Conservation (phyloP, 257 asterid species). For the Solanum phureja region DNA sequence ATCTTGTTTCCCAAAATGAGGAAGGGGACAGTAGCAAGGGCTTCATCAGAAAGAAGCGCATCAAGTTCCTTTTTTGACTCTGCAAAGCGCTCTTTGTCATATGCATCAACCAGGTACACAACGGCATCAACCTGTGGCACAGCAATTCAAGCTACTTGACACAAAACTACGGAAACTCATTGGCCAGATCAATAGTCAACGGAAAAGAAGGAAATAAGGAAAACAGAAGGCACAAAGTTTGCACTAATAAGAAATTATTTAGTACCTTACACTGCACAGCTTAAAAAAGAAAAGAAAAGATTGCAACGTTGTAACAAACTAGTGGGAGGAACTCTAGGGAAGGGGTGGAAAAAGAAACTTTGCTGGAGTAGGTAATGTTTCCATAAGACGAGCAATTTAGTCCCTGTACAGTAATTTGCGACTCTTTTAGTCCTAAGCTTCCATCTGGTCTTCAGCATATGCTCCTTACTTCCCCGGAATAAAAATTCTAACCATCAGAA, state of each 20-base stretch:
- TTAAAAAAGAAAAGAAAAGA: too few species aligned
- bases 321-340: neutral
- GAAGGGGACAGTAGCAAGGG: slow-evolving; percentile 7
- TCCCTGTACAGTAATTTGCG: neutral
- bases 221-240: neutral
- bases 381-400: neutral
- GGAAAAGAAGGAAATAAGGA: neutral
- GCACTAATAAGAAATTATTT: neutral
- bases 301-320: neutral
- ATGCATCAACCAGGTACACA: slow-evolving; percentile 10
- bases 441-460: neutral
- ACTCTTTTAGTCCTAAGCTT: neutral
- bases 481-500: neutral
- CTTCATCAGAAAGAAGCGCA: slow-evolving; percentile 7
- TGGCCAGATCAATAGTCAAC: neutral
- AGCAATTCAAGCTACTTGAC: neutral
- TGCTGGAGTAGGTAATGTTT: neutral
- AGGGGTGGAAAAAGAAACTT: neutral
- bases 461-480: neutral
- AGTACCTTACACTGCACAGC: neutral
- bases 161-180: neutral
- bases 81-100: slow-evolving; percentile 9
- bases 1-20: slow-evolving; percentile 12
- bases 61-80: slow-evolving; percentile 8
- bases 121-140: slow-evolving; percentile 4